phyloP scores from a whole-genome alignment of 371 early-diverging fungal species.

The Mucor racemosus region DNA sequence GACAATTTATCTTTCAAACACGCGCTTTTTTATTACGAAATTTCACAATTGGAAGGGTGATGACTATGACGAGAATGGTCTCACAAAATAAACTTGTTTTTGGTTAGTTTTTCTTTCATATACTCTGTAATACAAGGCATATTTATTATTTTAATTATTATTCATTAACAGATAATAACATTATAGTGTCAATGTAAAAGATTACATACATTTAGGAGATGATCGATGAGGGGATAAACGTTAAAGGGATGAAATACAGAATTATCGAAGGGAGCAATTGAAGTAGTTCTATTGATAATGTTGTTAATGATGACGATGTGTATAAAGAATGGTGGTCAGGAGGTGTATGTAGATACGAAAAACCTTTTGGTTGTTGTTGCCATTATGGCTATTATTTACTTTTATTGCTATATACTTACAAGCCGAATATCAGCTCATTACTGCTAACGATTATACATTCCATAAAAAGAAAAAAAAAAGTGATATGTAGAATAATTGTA shows the following conservation, averaged over 20 bases:
- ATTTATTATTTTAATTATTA: not conserved
- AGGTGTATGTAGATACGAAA: not conserved
- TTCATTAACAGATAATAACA: not conserved
- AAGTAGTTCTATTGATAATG: not conserved
- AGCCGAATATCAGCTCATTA: not conserved
- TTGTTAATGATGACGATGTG: not conserved
- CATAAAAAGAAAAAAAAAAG: not conserved
- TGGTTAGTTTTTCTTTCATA: not conserved
- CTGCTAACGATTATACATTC: not conserved
- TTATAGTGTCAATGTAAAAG: not conserved
- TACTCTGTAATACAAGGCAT: not conserved
- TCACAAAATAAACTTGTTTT: not conserved
- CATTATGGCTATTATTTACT: too few relatives aligned
- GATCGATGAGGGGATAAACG: not conserved
- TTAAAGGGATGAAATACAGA: not conserved
- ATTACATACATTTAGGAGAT: not conserved
- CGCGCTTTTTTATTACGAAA: not conserved
- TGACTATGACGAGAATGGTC: not conserved
- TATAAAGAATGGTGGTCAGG: not conserved
- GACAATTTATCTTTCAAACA: not conserved
- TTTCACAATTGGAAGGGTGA: not conserved
- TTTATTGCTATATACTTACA: too few relatives aligned
- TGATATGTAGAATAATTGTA: not conserved
- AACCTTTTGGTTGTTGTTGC: not conserved
- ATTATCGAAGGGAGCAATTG: not conserved